Percentiles rank a stretch among this genome's conserved stretches.
Conservation (phyloP, 192 early-diverging fungal species). For the Coemansia erecta region DNA sequence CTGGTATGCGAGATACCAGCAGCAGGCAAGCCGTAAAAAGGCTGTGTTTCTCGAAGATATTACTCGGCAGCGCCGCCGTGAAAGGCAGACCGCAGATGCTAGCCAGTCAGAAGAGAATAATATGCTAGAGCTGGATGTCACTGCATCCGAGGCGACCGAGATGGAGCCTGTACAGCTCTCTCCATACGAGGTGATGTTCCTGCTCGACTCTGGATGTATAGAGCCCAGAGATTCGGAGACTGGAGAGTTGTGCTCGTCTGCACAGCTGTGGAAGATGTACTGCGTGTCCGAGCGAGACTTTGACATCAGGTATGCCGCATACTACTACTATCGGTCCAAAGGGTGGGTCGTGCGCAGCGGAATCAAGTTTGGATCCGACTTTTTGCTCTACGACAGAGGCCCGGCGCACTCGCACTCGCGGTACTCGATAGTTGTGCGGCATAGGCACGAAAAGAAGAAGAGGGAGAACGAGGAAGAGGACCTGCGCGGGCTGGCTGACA, state of each 20-base stretch:
- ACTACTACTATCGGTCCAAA: constrained; percentile 76
- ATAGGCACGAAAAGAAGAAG: background rate
- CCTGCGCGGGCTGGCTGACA: background rate
- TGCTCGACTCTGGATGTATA: constrained; percentile 60
- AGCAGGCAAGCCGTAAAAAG: background rate
- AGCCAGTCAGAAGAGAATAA: background rate
- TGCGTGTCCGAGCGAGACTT: constrained; percentile 45
- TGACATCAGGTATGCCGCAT: constrained; percentile 68
- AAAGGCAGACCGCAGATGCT: constrained; percentile 10
- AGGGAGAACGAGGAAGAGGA: background rate
- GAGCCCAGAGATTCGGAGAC: constrained; percentile 35
- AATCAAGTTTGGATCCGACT: constrained; percentile 83
- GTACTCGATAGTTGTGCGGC: constrained; percentile 37
- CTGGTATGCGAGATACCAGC: constrained; percentile 55
- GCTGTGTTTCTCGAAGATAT: constrained; percentile 33
- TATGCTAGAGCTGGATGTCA: background rate
- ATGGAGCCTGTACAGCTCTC: constrained; percentile 70
- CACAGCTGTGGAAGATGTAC: constrained; percentile 26
- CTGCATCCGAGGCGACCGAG: background rate
- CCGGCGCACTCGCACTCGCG: constrained; percentile 36
- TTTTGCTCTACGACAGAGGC: constrained; percentile 47
- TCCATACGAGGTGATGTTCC: constrained; percentile 72
- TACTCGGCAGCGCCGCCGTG: constrained; percentile 23
- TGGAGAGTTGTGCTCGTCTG: background rate
- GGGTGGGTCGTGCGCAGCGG: constrained; percentile 85